Conservation (phyloP, 176 grass and related monocot species). For the Eleusine coracana region DNA sequence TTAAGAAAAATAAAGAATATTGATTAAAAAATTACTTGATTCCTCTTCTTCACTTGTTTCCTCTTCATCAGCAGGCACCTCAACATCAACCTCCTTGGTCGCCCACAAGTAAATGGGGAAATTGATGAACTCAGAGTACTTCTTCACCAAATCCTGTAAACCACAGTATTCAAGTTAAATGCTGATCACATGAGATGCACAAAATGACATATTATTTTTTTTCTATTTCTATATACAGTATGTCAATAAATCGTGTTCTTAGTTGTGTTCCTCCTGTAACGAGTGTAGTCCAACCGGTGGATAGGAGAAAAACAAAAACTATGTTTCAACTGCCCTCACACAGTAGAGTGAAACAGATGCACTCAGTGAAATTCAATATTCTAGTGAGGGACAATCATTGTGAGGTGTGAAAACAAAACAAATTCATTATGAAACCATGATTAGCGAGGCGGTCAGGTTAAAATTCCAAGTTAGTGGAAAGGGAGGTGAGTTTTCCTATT, state of each 20-base stretch:
- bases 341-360: background rate
- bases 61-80: slow-evolving; percentile 87
- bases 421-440: background rate
- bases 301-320: background rate
- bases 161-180: slow-evolving; percentile 15
- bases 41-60: slow-evolving; percentile 84
- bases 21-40: slow-evolving; percentile 47
- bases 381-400: background rate
- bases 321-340: background rate
- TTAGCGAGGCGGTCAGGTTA: background rate
- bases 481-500: background rate
- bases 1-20: background rate
- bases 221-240: background rate
- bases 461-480: slow-evolving; percentile 2
- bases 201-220: background rate
- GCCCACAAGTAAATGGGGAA: slow-evolving; percentile 99
- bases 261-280: background rate
- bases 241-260: background rate
- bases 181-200: background rate
- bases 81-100: slow-evolving; percentile 95
- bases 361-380: background rate
- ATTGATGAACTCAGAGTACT: slow-evolving; percentile 97
- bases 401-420: background rate
- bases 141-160: slow-evolving; percentile 90
- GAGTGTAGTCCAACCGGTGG: background rate